phyloP scores from a whole-genome alignment of 2,329 filamentous ascomycete species.

The Sordariomycetes sp. region DNA sequence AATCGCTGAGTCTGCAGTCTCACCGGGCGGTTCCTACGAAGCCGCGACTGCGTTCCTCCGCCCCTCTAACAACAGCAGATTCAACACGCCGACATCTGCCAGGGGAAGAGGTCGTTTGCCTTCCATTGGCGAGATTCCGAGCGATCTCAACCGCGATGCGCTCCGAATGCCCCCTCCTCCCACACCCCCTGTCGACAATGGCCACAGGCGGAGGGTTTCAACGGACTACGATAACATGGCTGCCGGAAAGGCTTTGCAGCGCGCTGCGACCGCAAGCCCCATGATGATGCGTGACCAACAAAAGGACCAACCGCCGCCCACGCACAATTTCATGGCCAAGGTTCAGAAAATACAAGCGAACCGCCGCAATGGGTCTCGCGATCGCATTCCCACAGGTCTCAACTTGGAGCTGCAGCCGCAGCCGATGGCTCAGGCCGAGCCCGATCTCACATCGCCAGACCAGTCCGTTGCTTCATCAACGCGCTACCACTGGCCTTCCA shows the following conservation, averaged over 20 bases:
- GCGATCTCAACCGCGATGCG: conserved; percentile 18
- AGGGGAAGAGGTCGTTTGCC: conserved; percentile 56
- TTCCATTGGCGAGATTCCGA: conserved; percentile 59
- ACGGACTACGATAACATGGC: conserved; percentile 31
- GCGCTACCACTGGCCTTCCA: conserved; percentile 45
- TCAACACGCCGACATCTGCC: conserved; percentile 62
- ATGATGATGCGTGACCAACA: conserved; percentile 42
- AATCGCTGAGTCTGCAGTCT: conserved; percentile 65
- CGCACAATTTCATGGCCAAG: conserved; percentile 50
- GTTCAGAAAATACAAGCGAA: conserved; percentile 48
- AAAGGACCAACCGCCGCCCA: conserved; percentile 51
- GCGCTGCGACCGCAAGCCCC: conserved; percentile 59
- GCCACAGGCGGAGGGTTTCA: conserved; percentile 26
- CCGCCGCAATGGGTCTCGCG: conserved; percentile 62
- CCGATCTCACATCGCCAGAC: conserved; percentile 42
- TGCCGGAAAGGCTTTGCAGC: conserved; percentile 40
- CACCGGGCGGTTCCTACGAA: conserved; percentile 52
- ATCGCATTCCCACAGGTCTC: conserved; percentile 66
- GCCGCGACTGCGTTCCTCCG: conserved; percentile 58
- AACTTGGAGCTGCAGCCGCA: conserved; percentile 50
- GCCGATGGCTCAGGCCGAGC: conserved; percentile 25
- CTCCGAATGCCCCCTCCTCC: conserved; percentile 3
- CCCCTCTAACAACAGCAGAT: conserved; percentile 57
- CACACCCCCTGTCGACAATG: conserved; percentile 7
- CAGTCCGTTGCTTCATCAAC: conserved; percentile 43